A percentile compares a stretch with the other conserved stretches of the same genome.
Evolutionary conservation across 805 yeast genomes (phyloP).

Genomic region (Starmerella kuoi): DNA sequence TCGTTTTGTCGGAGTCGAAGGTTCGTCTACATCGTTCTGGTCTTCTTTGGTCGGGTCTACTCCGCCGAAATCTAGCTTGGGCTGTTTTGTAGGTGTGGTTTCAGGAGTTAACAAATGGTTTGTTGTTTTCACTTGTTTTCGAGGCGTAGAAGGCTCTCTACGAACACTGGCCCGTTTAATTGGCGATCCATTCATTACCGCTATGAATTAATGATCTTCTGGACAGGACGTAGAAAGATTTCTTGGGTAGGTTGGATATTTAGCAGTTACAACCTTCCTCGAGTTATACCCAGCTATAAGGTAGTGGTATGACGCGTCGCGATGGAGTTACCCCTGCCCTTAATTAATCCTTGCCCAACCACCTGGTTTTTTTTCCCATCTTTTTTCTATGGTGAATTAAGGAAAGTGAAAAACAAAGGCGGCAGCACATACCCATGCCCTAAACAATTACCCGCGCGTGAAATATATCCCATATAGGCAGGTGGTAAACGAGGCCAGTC

Average conservation of each 20-base stretch:
- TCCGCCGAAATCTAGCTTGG: neutral
- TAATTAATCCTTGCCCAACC: constrained; percentile 5
- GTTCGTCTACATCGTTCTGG: neutral
- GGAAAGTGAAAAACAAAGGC: too few relatives aligned
- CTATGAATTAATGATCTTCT: neutral
- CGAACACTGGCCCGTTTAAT: constrained; percentile 14
- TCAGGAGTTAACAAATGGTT: constrained; percentile 22
- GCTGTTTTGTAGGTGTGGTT: constrained; percentile 7
- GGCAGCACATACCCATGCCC: too few relatives aligned
- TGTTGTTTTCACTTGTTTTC: constrained; percentile 8
- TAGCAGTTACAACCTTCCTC: neutral
- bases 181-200: constrained; percentile 17
- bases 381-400: too few relatives aligned
- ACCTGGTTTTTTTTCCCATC: neutral
- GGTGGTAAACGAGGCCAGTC: too few relatives aligned
- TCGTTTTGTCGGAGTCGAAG: constrained; percentile 4
- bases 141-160: constrained; percentile 19
- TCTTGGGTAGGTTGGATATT: neutral
- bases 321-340: constrained; percentile 1
- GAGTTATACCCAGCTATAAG: neutral
- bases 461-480: too few relatives aligned
- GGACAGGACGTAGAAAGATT: neutral
- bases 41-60: neutral
- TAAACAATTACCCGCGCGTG: too few relatives aligned
- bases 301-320: too few relatives aligned